Evolutionary conservation across 306 rosid genomes (phyloP), one percentile per base, ranked within the genome.

Genomic region (Canavalia ensiformis): DNA sequence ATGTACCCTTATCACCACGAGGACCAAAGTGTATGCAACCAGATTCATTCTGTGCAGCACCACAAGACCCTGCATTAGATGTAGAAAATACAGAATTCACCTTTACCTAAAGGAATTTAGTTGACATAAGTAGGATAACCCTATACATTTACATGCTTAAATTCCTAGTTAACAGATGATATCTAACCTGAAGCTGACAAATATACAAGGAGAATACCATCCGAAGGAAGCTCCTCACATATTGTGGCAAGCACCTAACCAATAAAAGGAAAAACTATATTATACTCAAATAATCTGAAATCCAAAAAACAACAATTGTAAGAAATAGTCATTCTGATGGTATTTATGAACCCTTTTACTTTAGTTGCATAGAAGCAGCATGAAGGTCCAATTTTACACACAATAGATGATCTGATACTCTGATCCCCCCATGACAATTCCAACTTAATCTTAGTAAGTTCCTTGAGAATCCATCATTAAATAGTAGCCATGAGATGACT

Each of bases 161-260:
- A 75, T 58, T 74, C 58, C 52, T 58, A 59, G 73, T 50, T 66
- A 74, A 80, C 13, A 57, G 13, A 81, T 52, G 46, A 76, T 74
- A 67, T 57, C 82, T 81, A 71, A 93, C 99, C 98, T 91, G 97
- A 89, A 85, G 96, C 97, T 60, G 99, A 95, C 85, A 95, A 82
- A 90, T 91, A 95, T 79, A 95, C 84, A 73, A 95, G 89, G 70
- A 95, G 84, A 89, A 93, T 82, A 76, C 99, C 99, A 89, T 95
- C 98, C 66, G 81, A 64, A 41, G 99, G 96, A 82, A 95, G 97
- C 92, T 95, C 98, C 91, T 95, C 99, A 83, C 97, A 95, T 59
- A 93, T 86, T 72, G 99, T 93, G 81, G 98, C 99, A 79, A 95
- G 85, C 87, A 95, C 97, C 99, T 95, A 88, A 78, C 69, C 82